These are phyloP conservation scores for Microglena sp. DNA, from an alignment of 139 green algal genomes.

Conservation along the genomic window DNA sequence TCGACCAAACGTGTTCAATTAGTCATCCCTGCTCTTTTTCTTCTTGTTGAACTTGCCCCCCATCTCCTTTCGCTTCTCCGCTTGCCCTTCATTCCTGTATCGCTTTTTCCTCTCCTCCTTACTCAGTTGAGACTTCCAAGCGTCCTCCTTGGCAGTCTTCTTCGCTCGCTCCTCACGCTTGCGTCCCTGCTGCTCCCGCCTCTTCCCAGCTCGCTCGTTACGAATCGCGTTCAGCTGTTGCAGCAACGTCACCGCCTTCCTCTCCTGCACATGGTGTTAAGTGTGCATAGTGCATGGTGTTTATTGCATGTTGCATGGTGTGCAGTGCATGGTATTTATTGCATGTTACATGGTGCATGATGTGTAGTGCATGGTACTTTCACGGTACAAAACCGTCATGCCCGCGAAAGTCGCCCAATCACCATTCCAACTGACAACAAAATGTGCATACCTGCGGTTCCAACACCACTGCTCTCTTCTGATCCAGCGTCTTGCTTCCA, in stretches of 20 bases:
- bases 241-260: constrained; percentile 59
- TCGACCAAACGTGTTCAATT: neutral
- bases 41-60: constrained; percentile 4
- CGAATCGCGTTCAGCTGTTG: constrained; percentile 90
- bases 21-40: neutral
- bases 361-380: neutral
- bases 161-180: constrained; percentile 17
- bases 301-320: no score
- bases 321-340: no score
- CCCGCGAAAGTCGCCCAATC: neutral
- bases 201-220: constrained; percentile 75
- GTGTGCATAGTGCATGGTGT: no score
- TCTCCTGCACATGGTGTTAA: no score
- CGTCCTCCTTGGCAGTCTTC: constrained; percentile 46
- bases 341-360: neutral
- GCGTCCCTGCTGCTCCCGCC: constrained; percentile 34
- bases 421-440: constrained; percentile 2
- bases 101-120: constrained; percentile 37
- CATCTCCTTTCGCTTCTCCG: constrained; percentile 23
- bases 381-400: neutral
- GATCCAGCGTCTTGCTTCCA: constrained; percentile 64
- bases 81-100: constrained; percentile 17
- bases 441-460: no score
- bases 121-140: constrained; percentile 38
- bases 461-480: constrained; percentile 60